Evolutionary conservation across 805 yeast genomes (phyloP).

Genomic region (Lachancea kluyveri): DNA sequence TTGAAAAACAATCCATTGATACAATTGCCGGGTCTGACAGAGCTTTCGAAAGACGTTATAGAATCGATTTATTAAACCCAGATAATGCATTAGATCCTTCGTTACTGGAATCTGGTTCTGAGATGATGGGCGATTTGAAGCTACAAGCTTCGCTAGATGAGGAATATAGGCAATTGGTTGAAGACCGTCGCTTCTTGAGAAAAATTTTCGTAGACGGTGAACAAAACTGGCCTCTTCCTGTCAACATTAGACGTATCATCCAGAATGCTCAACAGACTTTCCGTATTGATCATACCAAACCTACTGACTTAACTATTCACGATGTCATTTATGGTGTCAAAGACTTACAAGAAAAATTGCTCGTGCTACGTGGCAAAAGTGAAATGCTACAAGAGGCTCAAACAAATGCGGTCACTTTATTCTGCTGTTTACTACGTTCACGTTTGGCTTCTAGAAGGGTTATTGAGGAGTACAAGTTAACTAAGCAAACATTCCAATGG

Average conservation of each 20-base stretch:
- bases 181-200: slow-evolving; percentile 78
- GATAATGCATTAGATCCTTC: slow-evolving; percentile 60
- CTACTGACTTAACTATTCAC: slow-evolving; percentile 80
- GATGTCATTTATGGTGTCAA: slow-evolving; percentile 74
- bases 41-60: slow-evolving; percentile 75
- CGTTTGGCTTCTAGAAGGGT: slow-evolving; percentile 88
- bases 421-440: slow-evolving; percentile 89
- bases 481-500: slow-evolving; percentile 89
- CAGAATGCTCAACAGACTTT: slow-evolving; percentile 97
- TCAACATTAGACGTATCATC: slow-evolving; percentile 89
- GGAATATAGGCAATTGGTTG: slow-evolving; percentile 71
- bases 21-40: slow-evolving; percentile 90
- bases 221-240: slow-evolving; percentile 95
- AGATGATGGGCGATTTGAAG: slow-evolving; percentile 82
- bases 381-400: slow-evolving; percentile 77
- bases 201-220: slow-evolving; percentile 90
- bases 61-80: slow-evolving; percentile 78
- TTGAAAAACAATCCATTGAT: slow-evolving; percentile 92
- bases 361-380: slow-evolving; percentile 79
- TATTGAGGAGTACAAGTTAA: slow-evolving; percentile 82
- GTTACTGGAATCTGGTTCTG: slow-evolving; percentile 81
- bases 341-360: slow-evolving; percentile 56
- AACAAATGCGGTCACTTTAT: slow-evolving; percentile 80
- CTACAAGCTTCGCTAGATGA: slow-evolving; percentile 75
- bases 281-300: slow-evolving; percentile 84